phyloP scores from a whole-genome alignment of 2,329 filamentous ascomycete species.

The Phyllosticta paracitricarpa region DNA sequence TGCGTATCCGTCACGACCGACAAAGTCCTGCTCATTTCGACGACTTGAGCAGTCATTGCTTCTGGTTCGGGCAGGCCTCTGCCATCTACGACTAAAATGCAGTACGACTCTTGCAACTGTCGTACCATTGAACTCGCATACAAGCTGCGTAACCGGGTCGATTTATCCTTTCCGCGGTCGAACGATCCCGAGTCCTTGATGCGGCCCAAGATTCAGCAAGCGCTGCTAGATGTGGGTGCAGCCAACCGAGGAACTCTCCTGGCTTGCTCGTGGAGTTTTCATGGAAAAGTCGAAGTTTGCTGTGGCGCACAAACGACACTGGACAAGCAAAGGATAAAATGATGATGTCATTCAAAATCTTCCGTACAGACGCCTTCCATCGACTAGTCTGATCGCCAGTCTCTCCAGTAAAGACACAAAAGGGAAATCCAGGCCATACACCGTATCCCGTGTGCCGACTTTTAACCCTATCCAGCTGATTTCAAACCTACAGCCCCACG shows the following conservation, averaged over 20 bases:
- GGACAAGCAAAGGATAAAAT: neutral
- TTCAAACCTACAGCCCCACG: neutral
- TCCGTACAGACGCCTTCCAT: neutral
- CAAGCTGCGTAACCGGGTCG: neutral
- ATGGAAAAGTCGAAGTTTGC: neutral
- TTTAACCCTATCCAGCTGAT: neutral
- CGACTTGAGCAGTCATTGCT: neutral
- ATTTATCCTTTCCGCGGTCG: neutral
- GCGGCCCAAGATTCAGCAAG: neutral
- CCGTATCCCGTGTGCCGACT: no score
- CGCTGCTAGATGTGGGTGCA: neutral
- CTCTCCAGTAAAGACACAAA: neutral
- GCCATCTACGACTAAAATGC: neutral
- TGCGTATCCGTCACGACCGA: neutral
- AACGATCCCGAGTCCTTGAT: neutral
- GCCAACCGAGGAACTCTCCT: neutral
- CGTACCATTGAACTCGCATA: neutral
- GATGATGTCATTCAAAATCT: neutral
- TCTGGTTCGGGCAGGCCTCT: neutral
- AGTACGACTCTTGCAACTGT: neutral
- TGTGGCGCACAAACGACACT: neutral
- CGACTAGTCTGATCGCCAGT: neutral
- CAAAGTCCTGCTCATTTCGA: neutral
- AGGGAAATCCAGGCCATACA: neutral
- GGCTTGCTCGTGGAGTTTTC: neutral